Evolutionary conservation across 1,284 basidiomycete species (phyloP).

Genomic region (Naganishia liquefaciens): DNA sequence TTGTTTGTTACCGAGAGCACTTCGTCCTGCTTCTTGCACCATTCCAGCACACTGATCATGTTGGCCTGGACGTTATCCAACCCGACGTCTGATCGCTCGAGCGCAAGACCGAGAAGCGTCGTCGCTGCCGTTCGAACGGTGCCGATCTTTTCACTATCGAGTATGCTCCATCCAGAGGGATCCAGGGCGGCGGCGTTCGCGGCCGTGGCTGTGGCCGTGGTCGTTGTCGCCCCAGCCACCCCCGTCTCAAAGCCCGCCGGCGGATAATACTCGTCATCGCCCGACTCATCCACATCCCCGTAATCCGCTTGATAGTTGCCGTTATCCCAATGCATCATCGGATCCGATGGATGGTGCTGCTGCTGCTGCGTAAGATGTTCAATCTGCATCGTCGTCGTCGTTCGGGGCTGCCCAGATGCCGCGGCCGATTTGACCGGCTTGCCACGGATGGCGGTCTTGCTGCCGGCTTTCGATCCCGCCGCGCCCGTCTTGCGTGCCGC

Average conservation of each 20-base stretch:
- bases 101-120: slow-evolving; percentile 13
- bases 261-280: slow-evolving; percentile 23
- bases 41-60: slow-evolving; percentile 21
- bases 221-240: neutral
- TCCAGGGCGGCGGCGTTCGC: neutral
- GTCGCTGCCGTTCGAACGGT: slow-evolving; percentile 21
- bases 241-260: slow-evolving; percentile 4
- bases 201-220: neutral
- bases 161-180: slow-evolving; percentile 5
- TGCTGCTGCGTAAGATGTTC: slow-evolving; percentile 25
- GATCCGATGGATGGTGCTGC: slow-evolving; percentile 15
- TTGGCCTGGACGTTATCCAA: slow-evolving; percentile 16
- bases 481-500: neutral
- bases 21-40: slow-evolving; percentile 22
- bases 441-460: neutral
- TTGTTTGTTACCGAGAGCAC: neutral
- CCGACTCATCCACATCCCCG: slow-evolving; percentile 25
- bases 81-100: slow-evolving; percentile 22
- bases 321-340: slow-evolving; percentile 26
- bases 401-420: slow-evolving; percentile 7
- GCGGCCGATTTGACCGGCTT: neutral
- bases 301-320: slow-evolving; percentile 21
- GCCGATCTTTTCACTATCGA: slow-evolving; percentile 20
- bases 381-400: slow-evolving; percentile 25
- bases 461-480: neutral